Percentiles rank a stretch among this genome's conserved stretches.
Conservation (phyloP, 768 basidiomycete genomes). For the Lentinula detonsa region DNA sequence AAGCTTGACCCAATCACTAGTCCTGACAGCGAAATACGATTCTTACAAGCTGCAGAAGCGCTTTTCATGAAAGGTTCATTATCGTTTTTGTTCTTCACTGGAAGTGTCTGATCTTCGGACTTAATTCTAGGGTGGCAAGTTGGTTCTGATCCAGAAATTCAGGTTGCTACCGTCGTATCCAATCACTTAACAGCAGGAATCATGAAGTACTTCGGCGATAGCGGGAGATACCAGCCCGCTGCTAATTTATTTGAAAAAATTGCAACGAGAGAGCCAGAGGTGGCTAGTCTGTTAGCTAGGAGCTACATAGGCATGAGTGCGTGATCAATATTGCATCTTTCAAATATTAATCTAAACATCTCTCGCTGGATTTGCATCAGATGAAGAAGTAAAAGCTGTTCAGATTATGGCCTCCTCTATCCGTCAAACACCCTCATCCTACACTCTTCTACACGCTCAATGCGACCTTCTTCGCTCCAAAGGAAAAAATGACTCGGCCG, state of each 20-base stretch:
- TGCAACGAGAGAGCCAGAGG: slow-evolving; percentile 79
- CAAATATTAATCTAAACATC: not conserved
- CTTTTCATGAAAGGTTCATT: slow-evolving; percentile 77
- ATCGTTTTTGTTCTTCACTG: not conserved
- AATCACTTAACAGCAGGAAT: slow-evolving; percentile 95
- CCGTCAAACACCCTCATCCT: slow-evolving; percentile 83
- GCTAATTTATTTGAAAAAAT: slow-evolving; percentile 95
- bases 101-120: not conserved
- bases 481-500: slow-evolving; percentile 80
- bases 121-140: slow-evolving; percentile 86
- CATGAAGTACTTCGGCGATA: slow-evolving; percentile 95
- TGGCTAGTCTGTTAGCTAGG: slow-evolving; percentile 78
- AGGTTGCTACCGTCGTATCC: slow-evolving; percentile 93
- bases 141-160: slow-evolving; percentile 97
- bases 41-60: slow-evolving; percentile 85
- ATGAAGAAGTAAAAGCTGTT: slow-evolving; percentile 97
- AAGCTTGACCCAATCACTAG: slow-evolving; percentile 93
- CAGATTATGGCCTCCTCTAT: slow-evolving; percentile 87
- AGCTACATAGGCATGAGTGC: slow-evolving; percentile 97
- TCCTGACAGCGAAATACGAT: slow-evolving; percentile 82
- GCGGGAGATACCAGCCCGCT: slow-evolving; percentile 78
- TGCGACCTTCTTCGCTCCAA: slow-evolving; percentile 91
- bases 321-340: slow-evolving; percentile 22
- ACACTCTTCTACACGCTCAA: slow-evolving; percentile 90
- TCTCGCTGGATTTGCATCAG: slow-evolving; percentile 33